These are phyloP conservation scores for Huntiella moniliformis DNA, from an alignment of 2,329 filamentous ascomycete species.

Conservation along the genomic window DNA sequence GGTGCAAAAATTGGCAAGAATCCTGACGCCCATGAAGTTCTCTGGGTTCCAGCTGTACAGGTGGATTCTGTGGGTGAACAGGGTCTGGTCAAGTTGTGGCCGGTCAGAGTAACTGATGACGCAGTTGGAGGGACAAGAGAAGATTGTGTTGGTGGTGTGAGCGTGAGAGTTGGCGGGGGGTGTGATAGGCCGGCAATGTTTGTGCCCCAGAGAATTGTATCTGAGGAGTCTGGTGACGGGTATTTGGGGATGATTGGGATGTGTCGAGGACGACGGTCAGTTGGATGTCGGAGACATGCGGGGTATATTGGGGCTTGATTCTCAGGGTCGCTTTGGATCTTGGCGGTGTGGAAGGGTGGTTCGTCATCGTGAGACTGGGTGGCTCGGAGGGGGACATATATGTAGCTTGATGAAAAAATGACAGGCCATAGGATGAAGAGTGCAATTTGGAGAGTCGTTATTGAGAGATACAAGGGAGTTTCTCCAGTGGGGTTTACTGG, in stretches of 20 bases:
- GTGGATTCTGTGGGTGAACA: no score
- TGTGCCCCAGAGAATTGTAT: constrained; percentile 7
- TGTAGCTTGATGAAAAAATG: constrained; percentile 6
- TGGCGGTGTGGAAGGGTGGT: neutral
- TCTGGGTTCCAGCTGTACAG: neutral
- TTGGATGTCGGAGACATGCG: neutral
- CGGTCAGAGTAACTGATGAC: neutral
- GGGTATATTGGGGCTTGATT: constrained; percentile 7
- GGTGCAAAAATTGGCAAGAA: constrained; percentile 11
- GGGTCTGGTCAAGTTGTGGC: no score
- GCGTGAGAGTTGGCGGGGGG: constrained; percentile 14
- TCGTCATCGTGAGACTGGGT: constrained; percentile 7
- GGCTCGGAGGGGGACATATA: constrained; percentile 7
- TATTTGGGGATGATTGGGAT: constrained; percentile 17
- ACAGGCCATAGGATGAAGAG: constrained; percentile 7
- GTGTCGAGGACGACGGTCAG: neutral
- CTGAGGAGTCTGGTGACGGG: constrained; percentile 1
- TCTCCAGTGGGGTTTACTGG: neutral
- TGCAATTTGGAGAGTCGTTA: constrained; percentile 10
- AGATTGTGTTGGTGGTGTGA: neutral
- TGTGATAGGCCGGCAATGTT: constrained; percentile 12
- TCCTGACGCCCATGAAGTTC: constrained; percentile 1
- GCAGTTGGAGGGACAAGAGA: neutral
- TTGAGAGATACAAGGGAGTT: constrained; percentile 8
- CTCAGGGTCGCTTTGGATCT: neutral